These are phyloP conservation scores for Dryadomyces sulphureus DNA, from an alignment of 2,329 filamentous ascomycete genomes.

Conservation along the genomic window DNA sequence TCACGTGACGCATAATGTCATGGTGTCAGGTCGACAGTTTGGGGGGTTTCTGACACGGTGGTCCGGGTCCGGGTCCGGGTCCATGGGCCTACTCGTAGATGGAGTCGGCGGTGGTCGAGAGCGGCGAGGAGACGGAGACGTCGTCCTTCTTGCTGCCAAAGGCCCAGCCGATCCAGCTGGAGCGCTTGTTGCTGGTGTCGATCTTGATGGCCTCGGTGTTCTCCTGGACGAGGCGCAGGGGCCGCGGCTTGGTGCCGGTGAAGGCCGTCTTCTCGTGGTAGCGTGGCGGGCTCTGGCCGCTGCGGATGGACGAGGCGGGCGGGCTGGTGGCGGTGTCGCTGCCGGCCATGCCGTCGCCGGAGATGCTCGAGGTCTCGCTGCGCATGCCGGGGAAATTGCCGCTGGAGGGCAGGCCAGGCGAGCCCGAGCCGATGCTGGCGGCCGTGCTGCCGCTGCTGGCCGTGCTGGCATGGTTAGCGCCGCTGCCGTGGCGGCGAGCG, in stretches of 20 bases:
- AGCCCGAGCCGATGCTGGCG: conserved; percentile 26
- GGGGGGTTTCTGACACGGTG: too few relatives aligned
- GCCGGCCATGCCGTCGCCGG: conserved; percentile 40
- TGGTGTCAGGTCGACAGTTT: too few relatives aligned
- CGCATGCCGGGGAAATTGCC: conserved; percentile 62
- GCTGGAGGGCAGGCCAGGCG: conserved; percentile 22
- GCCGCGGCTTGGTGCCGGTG: conserved; percentile 63
- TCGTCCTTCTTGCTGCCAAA: conserved; percentile 36
- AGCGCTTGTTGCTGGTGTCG: conserved; percentile 37
- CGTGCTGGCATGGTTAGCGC: conserved; percentile 23
- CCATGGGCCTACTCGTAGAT: conserved; percentile 8
- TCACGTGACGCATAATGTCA: not conserved
- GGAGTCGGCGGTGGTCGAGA: conserved; percentile 3
- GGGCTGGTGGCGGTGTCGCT: conserved; percentile 31
- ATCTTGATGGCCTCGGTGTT: conserved; percentile 36
- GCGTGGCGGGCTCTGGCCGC: conserved; percentile 35
- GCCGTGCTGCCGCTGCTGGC: conserved; percentile 23
- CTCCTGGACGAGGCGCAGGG: conserved; percentile 77
- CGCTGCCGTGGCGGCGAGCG: conserved; percentile 16
- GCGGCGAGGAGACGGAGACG: too few relatives aligned
- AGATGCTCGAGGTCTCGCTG: conserved; percentile 49
- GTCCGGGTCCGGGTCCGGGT: too few relatives aligned
- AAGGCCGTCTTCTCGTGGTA: conserved; percentile 39
- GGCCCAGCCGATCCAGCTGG: conserved; percentile 52
- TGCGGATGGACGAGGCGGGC: conserved; percentile 14